Conservation (phyloP, 768 basidiomycete species). For the Asterophora lycoperdoides region DNA sequence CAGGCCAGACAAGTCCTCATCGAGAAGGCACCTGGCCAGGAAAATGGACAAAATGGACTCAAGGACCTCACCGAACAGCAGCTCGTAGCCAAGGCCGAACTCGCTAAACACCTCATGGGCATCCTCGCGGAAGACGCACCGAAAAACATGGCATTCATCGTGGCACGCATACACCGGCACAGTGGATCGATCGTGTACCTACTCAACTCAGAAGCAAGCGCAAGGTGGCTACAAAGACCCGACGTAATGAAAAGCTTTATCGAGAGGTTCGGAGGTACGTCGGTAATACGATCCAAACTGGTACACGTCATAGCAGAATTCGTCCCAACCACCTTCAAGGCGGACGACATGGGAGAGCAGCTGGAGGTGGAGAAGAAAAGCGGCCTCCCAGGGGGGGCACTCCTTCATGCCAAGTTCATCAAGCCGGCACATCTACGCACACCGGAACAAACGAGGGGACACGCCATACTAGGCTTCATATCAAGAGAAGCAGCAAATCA, state of each 20-base stretch:
- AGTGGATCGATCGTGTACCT: conserved; percentile 15
- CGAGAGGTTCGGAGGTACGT: conserved; percentile 7
- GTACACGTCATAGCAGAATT: conserved; percentile 16
- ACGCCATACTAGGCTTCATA: conserved; percentile 20
- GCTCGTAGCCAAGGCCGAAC: too few relatives aligned
- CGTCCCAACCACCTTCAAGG: conserved; percentile 19
- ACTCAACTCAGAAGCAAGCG: conserved; percentile 9
- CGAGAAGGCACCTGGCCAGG: too few relatives aligned
- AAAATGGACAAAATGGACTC: too few relatives aligned
- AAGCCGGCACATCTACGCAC: conserved; percentile 18
- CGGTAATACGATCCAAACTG: conserved; percentile 4
- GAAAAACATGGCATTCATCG: conserved; percentile 8
- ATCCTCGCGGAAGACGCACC: background rate
- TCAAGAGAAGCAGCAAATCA: conserved; percentile 19
- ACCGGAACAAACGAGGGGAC: conserved; percentile 17
- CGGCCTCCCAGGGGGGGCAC: background rate
- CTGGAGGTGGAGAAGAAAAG: conserved; percentile 14
- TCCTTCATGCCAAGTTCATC: conserved; percentile 22
- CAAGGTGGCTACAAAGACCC: too few relatives aligned
- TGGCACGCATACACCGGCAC: conserved; percentile 8
- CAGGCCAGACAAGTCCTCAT: too few relatives aligned
- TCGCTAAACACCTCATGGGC: background rate
- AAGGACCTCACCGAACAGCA: too few relatives aligned
- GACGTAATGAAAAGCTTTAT: conserved; percentile 10
- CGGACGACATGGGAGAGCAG: background rate